Conservation (phyloP, 2,329 filamentous ascomycete species). For the Metarhizium guizhouense region DNA sequence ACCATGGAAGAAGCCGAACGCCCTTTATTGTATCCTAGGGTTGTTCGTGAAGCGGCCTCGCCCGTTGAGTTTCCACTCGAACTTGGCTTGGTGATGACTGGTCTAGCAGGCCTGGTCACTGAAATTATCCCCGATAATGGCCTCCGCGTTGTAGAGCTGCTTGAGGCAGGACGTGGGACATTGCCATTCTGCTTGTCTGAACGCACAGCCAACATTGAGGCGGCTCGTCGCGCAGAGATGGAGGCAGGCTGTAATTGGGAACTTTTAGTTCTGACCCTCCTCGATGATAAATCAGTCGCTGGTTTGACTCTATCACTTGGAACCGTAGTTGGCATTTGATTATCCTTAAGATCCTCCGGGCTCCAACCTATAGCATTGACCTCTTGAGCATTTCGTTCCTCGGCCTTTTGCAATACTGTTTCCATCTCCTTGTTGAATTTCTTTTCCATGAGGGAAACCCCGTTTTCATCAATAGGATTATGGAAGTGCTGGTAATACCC, state of each 20-base stretch:
- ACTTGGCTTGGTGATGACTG: slow-evolving; percentile 35
- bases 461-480: slow-evolving; percentile 58
- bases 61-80: slow-evolving; percentile 52
- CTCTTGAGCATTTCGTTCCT: slow-evolving; percentile 59
- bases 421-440: slow-evolving; percentile 47
- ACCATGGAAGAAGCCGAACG: slow-evolving; percentile 44
- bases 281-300: neutral
- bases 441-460: slow-evolving; percentile 52
- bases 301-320: neutral
- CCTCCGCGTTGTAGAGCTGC: slow-evolving; percentile 10
- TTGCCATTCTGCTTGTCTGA: slow-evolving; percentile 9
- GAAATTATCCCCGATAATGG: slow-evolving; percentile 22
- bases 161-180: neutral
- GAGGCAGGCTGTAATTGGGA: slow-evolving; percentile 17
- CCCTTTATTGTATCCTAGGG: slow-evolving; percentile 78
- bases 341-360: slow-evolving; percentile 45
- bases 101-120: slow-evolving; percentile 24
- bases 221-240: slow-evolving; percentile 40
- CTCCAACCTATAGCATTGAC: slow-evolving; percentile 56
- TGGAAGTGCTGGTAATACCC: slow-evolving; percentile 54
- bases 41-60: slow-evolving; percentile 64
- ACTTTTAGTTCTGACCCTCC: slow-evolving; percentile 5
- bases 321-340: slow-evolving; percentile 5
- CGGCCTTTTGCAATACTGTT: slow-evolving; percentile 45
- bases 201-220: slow-evolving; percentile 39